phyloP scores from a whole-genome alignment of 345 rosid genomes.

The Populus tremula region DNA sequence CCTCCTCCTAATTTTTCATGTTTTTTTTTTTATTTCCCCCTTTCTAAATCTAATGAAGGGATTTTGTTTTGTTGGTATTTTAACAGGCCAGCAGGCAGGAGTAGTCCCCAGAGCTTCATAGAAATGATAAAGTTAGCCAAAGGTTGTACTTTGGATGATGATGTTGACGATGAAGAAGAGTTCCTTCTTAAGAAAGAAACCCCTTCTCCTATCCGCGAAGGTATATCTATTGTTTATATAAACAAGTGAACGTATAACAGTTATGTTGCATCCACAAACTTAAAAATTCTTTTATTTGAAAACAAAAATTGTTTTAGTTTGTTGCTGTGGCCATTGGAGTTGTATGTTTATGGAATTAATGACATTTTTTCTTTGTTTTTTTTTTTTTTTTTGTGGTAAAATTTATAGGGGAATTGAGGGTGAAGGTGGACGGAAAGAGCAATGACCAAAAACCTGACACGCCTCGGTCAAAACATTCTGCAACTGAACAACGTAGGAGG shows the following conservation, averaged over 20 bases:
- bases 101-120: conserved; percentile 69
- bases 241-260: too few species aligned
- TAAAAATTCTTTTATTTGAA: neutral
- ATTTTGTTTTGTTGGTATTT: neutral
- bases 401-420: conserved; percentile 50
- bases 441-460: conserved; percentile 80
- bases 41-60: neutral
- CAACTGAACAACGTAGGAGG: conserved; percentile 95
- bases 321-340: neutral
- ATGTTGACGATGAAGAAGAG: conserved; percentile 74
- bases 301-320: neutral
- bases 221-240: conserved; percentile 24
- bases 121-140: conserved; percentile 87
- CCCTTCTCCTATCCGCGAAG: conserved; percentile 51
- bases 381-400: conserved; percentile 1
- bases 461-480: conserved; percentile 95
- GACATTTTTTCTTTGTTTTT: neutral
- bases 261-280: too few species aligned
- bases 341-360: neutral
- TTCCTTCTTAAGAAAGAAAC: conserved; percentile 65
- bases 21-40: neutral
- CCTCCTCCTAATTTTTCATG: neutral
- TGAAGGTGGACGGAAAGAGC: conserved; percentile 61
- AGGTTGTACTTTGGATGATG: conserved; percentile 54
- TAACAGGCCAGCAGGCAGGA: conserved; percentile 58